A percentile compares a stretch with the other conserved stretches of the same genome.
phyloP scores from a whole-genome alignment of 2,329 filamentous ascomycete species.

The Claviceps humidiphila region DNA sequence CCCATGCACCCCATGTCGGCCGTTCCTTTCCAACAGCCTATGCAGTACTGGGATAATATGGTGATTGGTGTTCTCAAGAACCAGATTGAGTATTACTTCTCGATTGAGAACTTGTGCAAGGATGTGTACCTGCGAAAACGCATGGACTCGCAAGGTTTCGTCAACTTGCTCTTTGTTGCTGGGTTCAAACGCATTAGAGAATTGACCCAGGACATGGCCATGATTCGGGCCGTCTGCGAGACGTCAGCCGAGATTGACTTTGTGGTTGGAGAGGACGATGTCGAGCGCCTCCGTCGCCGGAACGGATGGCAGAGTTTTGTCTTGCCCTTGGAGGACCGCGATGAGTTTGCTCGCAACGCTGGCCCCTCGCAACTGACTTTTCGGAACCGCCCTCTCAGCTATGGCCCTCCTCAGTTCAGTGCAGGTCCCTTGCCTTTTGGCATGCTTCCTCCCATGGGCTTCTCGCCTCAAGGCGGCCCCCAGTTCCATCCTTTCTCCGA shows the following conservation, averaged over 20 bases:
- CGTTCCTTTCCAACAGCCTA: slow-evolving; percentile 20
- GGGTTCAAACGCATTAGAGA: slow-evolving; percentile 62
- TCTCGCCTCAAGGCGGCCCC: slow-evolving; percentile 14
- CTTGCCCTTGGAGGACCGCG: slow-evolving; percentile 55
- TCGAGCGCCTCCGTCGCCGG: slow-evolving; percentile 63
- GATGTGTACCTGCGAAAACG: slow-evolving; percentile 76
- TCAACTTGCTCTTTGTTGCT: slow-evolving; percentile 64
- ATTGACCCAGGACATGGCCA: slow-evolving; percentile 45
- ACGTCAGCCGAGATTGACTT: slow-evolving; percentile 63
- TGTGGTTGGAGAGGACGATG: slow-evolving; percentile 58
- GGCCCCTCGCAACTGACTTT: slow-evolving; percentile 38
- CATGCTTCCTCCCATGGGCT: slow-evolving; percentile 16
- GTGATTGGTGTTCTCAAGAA: slow-evolving; percentile 28
- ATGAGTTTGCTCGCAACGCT: slow-evolving; percentile 59
- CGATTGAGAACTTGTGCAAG: slow-evolving; percentile 87
- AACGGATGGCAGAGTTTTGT: slow-evolving; percentile 74
- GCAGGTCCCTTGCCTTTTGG: slow-evolving; percentile 19
- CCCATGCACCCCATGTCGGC: slow-evolving; percentile 25
- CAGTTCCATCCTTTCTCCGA: slow-evolving; percentile 20
- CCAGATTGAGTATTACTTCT: slow-evolving; percentile 88
- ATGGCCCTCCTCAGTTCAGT: slow-evolving; percentile 18
- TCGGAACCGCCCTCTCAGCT: slow-evolving; percentile 21
- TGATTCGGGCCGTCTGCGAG: slow-evolving; percentile 63
- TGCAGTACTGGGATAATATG: slow-evolving; percentile 41
- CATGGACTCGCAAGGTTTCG: slow-evolving; percentile 94